A percentile compares a stretch with the other conserved stretches of the same genome.
phyloP scores from a whole-genome alignment of 2,329 filamentous ascomycete genomes.

The Aspergillus tamarii region DNA sequence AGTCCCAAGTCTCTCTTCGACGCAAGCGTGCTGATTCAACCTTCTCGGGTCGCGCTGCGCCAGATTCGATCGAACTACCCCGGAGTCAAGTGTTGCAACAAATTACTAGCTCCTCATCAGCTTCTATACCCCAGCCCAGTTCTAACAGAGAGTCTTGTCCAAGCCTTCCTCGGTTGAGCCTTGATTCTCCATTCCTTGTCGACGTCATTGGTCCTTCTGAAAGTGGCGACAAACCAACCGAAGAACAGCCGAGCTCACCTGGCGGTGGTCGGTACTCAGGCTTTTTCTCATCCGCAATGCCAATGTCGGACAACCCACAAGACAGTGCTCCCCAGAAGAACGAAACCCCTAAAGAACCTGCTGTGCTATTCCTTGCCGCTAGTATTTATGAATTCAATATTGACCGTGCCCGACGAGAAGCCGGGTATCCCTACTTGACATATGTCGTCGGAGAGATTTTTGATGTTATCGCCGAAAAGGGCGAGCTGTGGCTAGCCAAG shows the following conservation, averaged over 20 bases:
- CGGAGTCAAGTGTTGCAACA: slow-evolving; percentile 55
- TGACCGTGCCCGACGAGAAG: slow-evolving; percentile 85
- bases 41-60: slow-evolving; percentile 52
- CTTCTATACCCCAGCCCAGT: slow-evolving; percentile 19
- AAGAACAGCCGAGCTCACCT: slow-evolving; percentile 38
- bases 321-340: slow-evolving; percentile 46
- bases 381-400: slow-evolving; percentile 98
- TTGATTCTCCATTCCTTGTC: slow-evolving; percentile 50
- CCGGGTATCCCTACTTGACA: slow-evolving; percentile 91
- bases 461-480: slow-evolving; percentile 92
- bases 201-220: slow-evolving; percentile 41
- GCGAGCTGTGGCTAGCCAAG: slow-evolving; percentile 94
- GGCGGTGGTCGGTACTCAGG: slow-evolving; percentile 67
- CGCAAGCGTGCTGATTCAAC: slow-evolving; percentile 61
- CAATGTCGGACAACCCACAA: slow-evolving; percentile 67
- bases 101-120: slow-evolving; percentile 48
- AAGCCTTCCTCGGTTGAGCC: slow-evolving; percentile 46
- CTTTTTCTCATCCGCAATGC: slow-evolving; percentile 85
- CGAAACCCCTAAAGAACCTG: slow-evolving; percentile 48
- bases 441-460: slow-evolving; percentile 96
- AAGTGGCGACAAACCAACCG: slow-evolving; percentile 24
- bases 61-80: slow-evolving; percentile 59
- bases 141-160: slow-evolving; percentile 37
- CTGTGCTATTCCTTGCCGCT: slow-evolving; percentile 86
- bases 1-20: slow-evolving; percentile 32